phyloP scores from a whole-genome alignment of 2,329 filamentous ascomycete species.

The Colletotrichum echinochloae region DNA sequence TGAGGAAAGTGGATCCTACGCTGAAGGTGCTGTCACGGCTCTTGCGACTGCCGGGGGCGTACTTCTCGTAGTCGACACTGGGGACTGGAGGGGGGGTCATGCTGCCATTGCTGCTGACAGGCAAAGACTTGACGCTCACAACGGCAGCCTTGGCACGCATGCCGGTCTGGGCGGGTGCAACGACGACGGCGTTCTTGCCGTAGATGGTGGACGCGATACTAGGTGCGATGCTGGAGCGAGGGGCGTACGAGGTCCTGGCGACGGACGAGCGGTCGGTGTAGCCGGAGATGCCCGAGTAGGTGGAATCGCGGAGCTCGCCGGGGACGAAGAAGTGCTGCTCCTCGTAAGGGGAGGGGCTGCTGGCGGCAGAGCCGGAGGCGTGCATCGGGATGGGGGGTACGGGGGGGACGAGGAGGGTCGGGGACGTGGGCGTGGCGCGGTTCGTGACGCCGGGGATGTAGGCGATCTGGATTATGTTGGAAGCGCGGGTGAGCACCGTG shows the following conservation, averaged over 20 bases:
- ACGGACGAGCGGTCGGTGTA: constrained; percentile 72
- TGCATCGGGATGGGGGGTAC: constrained; percentile 89
- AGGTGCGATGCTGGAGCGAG: constrained; percentile 80
- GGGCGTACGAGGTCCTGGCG: constrained; percentile 68
- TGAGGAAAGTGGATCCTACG: constrained; percentile 76
- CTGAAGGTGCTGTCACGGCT: constrained; percentile 72
- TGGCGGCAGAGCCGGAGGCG: constrained; percentile 63
- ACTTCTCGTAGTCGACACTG: constrained; percentile 74
- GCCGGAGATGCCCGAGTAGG: constrained; percentile 82
- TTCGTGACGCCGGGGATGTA: constrained; percentile 99
- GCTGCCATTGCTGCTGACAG: constrained; percentile 64
- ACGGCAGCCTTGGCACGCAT: constrained; percentile 91
- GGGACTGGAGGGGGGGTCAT: constrained; percentile 81
- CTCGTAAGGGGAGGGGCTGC: constrained; percentile 68
- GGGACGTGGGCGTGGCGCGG: constrained; percentile 85
- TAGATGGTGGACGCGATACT: constrained; percentile 96
- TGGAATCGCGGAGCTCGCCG: constrained; percentile 89
- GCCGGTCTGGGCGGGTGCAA: constrained; percentile 86
- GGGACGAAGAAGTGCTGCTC: constrained; percentile 96
- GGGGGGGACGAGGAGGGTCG: constrained; percentile 84
- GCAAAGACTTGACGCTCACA: constrained; percentile 86
- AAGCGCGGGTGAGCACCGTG: constrained; percentile 93
- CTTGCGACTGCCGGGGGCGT: constrained; percentile 60
- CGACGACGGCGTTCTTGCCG: constrained; percentile 86
- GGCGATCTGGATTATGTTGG: constrained; percentile 99